Conservation (phyloP, 2,329 filamentous ascomycete species). For the Pyrenochaeta sp. region DNA sequence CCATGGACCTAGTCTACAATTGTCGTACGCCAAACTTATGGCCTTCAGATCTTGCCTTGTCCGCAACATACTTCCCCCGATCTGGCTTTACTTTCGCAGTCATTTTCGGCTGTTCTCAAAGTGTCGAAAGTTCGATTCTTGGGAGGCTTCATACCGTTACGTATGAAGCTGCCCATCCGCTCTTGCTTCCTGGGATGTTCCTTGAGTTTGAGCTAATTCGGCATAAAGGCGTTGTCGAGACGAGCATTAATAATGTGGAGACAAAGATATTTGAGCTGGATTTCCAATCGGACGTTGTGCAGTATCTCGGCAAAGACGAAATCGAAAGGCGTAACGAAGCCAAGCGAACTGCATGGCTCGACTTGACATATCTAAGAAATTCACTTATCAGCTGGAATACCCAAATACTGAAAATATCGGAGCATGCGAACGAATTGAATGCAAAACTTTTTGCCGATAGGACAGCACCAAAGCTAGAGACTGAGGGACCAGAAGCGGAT, state of each 20-base stretch:
- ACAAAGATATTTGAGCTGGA: conserved; percentile 21
- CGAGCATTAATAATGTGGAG: conserved; percentile 18
- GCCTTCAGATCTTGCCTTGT: conserved; percentile 23
- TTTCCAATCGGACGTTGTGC: background rate
- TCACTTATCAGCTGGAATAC: conserved; percentile 23
- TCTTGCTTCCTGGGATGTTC: conserved; percentile 23
- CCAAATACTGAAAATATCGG: conserved; percentile 21
- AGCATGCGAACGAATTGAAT: conserved; percentile 8
- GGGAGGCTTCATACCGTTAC: conserved; percentile 8
- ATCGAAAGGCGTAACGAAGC: conserved; percentile 10
- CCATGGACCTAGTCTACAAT: conserved; percentile 21
- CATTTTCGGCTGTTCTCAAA: conserved; percentile 18
- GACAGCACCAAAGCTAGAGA: background rate
- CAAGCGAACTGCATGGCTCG: conserved; percentile 23
- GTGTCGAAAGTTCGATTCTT: conserved; percentile 14
- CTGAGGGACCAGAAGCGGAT: background rate
- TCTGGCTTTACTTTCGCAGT: conserved; percentile 18
- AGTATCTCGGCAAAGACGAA: background rate
- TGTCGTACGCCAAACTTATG: conserved; percentile 27
- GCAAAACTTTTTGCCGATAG: background rate
- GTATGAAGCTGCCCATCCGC: conserved; percentile 20
- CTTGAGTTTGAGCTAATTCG: conserved; percentile 20
- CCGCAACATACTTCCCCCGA: conserved; percentile 18
- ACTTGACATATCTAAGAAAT: conserved; percentile 26
- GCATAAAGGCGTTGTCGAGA: conserved; percentile 19